phyloP scores from a whole-genome alignment of 164 flowering plant genomes.

The Cinnamomum chago region DNA sequence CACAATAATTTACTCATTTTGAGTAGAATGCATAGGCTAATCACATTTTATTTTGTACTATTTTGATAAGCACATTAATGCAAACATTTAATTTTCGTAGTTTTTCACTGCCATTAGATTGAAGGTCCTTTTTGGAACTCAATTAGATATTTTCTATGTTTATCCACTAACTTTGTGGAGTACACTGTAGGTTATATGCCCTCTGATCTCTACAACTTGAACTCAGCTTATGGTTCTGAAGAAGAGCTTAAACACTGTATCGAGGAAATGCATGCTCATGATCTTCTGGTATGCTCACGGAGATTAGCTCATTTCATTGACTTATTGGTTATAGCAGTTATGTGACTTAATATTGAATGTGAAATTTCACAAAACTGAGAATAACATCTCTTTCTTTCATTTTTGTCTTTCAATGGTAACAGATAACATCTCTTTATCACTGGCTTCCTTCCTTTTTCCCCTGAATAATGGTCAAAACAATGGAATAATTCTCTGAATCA shows the following conservation, averaged over 20 bases:
- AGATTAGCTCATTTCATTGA: not conserved
- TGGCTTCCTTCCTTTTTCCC: not conserved
- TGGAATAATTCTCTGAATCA: not conserved
- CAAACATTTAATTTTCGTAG: too few relatives aligned
- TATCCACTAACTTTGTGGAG: not conserved
- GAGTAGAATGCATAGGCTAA: not conserved
- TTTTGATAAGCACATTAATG: too few relatives aligned
- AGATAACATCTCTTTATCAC: not conserved
- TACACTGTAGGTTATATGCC: slow-evolving; percentile 59
- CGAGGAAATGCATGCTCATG: slow-evolving; percentile 54
- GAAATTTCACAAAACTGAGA: not conserved
- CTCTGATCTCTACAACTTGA: slow-evolving; percentile 61
- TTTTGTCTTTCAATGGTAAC: not conserved
- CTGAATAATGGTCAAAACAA: not conserved
- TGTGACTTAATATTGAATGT: slow-evolving; percentile 4
- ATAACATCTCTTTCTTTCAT: not conserved
- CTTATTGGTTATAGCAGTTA: not conserved
- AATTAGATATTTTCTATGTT: too few relatives aligned
- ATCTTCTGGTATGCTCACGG: slow-evolving; percentile 43
- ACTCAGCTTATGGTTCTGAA: slow-evolving; percentile 56
- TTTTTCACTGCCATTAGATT: too few relatives aligned
- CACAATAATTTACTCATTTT: too few relatives aligned
- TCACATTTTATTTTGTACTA: too few relatives aligned
- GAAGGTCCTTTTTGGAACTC: too few relatives aligned
- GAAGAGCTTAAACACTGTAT: slow-evolving; percentile 59